A percentile compares a stretch with the other conserved stretches of the same genome.
phyloP scores from a whole-genome alignment of 129 eudicot species.

The Calendula officinalis region DNA sequence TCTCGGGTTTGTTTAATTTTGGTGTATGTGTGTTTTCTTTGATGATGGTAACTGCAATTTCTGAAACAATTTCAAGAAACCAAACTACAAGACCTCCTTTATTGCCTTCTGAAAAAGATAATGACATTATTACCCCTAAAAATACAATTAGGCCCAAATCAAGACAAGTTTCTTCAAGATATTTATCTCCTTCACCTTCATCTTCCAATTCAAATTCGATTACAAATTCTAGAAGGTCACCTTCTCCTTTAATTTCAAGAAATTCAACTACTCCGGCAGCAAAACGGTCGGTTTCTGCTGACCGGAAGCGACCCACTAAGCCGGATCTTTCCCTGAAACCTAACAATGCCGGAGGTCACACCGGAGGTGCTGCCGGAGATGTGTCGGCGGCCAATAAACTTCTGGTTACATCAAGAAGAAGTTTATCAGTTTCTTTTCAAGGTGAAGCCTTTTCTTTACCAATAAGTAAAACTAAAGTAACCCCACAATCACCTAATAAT shows the following conservation, averaged over 20 bases:
- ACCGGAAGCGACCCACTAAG: conserved; percentile 52
- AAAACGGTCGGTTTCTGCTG: conserved; percentile 74
- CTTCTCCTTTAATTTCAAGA: conserved; percentile 68
- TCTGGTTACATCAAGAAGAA: conserved; percentile 70
- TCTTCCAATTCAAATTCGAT: conserved; percentile 44
- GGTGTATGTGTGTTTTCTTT: conserved; percentile 23
- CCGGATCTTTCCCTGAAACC: conserved; percentile 52
- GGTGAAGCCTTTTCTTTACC: conserved; percentile 89
- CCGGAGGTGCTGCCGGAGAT: conserved; percentile 32
- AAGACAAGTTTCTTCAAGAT: conserved; percentile 63
- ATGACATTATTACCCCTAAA: conserved; percentile 34
- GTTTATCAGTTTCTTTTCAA: conserved; percentile 87
- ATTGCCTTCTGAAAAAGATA: conserved; percentile 49
- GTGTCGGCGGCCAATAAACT: conserved; percentile 68
- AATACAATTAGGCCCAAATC: conserved; percentile 44
- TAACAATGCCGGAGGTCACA: conserved; percentile 37
- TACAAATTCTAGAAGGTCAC: conserved; percentile 53
- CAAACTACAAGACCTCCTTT: conserved; percentile 52
- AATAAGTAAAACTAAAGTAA: conserved; percentile 72
- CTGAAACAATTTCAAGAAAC: conserved; percentile 38
- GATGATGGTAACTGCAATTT: conserved; percentile 64
- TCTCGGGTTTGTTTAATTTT: conserved; percentile 3
- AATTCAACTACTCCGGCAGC: conserved; percentile 28
- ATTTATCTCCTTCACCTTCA: conserved; percentile 69
- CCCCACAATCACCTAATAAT: conserved; percentile 46